These are phyloP conservation scores for Triangularia verruculosa DNA, from an alignment of 2,329 filamentous ascomycete genomes.

Conservation along the genomic window DNA sequence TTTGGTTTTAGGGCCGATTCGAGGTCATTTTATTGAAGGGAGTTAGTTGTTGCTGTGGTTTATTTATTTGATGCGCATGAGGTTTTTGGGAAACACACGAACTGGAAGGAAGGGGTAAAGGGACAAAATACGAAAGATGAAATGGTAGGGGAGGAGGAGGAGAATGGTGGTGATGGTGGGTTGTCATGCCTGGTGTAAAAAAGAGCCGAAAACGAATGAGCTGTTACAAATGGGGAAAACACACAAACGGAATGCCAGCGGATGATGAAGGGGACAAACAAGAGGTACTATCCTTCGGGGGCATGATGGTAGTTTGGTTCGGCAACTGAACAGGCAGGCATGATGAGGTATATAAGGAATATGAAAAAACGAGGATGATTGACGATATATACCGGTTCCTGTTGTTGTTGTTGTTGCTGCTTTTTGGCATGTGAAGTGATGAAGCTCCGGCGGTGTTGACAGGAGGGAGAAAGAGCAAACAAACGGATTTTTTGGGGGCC, in stretches of 20 bases:
- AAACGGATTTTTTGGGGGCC: background rate
- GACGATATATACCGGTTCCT: conserved; percentile 9
- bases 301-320: background rate
- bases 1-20: conserved; percentile 8
- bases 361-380: conserved; percentile 20
- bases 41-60: background rate
- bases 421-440: background rate
- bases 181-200: too few species aligned
- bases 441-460: background rate
- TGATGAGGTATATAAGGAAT: conserved; percentile 14
- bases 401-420: background rate
- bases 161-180: background rate
- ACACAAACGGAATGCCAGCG: background rate
- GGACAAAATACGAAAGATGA: background rate
- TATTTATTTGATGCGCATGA: background rate
- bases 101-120: background rate
- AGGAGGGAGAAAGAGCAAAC: background rate
- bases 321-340: conserved; percentile 15
- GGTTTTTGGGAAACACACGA: background rate
- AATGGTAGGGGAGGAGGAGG: background rate
- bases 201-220: too few species aligned
- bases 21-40: background rate
- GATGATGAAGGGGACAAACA: too few species aligned
- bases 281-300: background rate
- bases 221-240: too few species aligned